Evolutionary conservation across 495 filamentous ascomycete genomes (phyloP).

Genomic region (Antarctomyces pellizariae): DNA sequence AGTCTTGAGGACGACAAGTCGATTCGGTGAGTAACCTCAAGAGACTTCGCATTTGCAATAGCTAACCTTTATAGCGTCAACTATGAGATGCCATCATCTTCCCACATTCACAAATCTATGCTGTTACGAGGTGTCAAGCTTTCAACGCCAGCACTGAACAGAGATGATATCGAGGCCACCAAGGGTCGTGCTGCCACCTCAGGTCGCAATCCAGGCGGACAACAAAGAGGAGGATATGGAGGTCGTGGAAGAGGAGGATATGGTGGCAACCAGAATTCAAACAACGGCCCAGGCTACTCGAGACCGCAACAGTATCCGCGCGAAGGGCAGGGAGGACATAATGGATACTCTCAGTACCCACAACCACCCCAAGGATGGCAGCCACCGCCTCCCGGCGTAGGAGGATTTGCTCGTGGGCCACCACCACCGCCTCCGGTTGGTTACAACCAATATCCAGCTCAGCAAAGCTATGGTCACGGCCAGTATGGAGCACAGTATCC

Average conservation of each 20-base stretch:
- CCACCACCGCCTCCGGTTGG: conserved; percentile 22
- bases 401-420: conserved; percentile 19
- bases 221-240: conserved; percentile 25
- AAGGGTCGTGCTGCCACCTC: conserved; percentile 18
- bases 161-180: conserved; percentile 38
- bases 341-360: conserved; percentile 14
- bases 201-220: conserved; percentile 30
- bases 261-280: conserved; percentile 4
- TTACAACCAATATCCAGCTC: conserved; percentile 12
- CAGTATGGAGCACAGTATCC: too few relatives aligned
- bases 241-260: conserved; percentile 27
- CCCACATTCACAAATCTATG: conserved; percentile 74
- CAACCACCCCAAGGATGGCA: conserved; percentile 16
- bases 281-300: conserved; percentile 4
- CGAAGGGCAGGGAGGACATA: conserved; percentile 13
- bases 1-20: conserved; percentile 62
- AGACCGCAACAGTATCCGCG: too few relatives aligned
- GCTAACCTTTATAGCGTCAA: conserved; percentile 36
- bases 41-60: conserved; percentile 4
- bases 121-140: conserved; percentile 66
- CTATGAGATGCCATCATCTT: conserved; percentile 55
- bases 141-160: conserved; percentile 40
- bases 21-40: conserved; percentile 35
- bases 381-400: conserved; percentile 20
- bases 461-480: too few relatives aligned